phyloP scores from a whole-genome alignment of 805 yeast species.

The Vanderwaltozyma verrucispora region DNA sequence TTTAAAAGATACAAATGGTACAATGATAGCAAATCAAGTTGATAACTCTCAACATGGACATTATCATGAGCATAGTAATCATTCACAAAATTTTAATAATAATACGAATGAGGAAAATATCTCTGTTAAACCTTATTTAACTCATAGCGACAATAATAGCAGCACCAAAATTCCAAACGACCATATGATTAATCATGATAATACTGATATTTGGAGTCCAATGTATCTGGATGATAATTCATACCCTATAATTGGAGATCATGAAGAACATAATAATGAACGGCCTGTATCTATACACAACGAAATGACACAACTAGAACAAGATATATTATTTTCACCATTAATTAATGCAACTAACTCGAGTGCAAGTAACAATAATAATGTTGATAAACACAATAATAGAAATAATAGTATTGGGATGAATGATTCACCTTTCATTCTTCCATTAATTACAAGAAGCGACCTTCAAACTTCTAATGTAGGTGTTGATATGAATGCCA shows the following conservation, averaged over 20 bases:
- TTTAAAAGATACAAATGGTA: neutral
- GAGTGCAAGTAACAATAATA: too few species aligned
- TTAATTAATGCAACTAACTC: neutral
- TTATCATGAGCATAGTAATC: neutral
- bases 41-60: neutral
- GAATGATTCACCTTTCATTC: conserved; percentile 1
- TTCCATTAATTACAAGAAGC: neutral
- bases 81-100: too few species aligned
- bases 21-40: neutral
- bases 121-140: too few species aligned
- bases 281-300: too few species aligned
- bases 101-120: too few species aligned
- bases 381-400: neutral
- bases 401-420: neutral
- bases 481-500: neutral
- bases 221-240: conserved; percentile 1
- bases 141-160: too few species aligned
- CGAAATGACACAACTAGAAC: neutral
- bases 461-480: neutral
- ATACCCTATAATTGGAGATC: too few species aligned
- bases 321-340: neutral
- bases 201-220: conserved; percentile 1
- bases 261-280: too few species aligned
- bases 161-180: neutral
- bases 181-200: too few species aligned